phyloP scores from a whole-genome alignment of 2,329 filamentous ascomycete species.

The Leptographium galeiforme region DNA sequence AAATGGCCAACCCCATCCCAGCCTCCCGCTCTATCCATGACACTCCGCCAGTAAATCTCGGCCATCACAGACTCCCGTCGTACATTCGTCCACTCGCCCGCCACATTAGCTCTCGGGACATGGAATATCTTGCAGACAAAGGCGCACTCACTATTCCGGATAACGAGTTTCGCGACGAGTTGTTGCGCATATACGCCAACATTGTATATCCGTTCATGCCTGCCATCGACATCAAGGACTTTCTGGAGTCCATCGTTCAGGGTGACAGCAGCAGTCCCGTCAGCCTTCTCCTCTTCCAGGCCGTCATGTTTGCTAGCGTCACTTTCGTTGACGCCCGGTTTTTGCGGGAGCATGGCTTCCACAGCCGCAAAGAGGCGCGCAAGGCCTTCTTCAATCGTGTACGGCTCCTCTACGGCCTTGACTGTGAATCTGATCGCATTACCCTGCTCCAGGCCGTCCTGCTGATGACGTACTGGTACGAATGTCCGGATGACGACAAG shows the following conservation, averaged over 20 bases:
- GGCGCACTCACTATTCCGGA: slow-evolving; percentile 49
- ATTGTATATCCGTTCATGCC: slow-evolving; percentile 57
- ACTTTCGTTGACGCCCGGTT: slow-evolving; percentile 50
- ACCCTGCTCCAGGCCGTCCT: slow-evolving; percentile 51
- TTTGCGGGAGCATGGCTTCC: slow-evolving; percentile 45
- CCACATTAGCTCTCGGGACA: slow-evolving; percentile 23
- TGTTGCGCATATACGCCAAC: slow-evolving; percentile 24
- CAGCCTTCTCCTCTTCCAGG: slow-evolving; percentile 42
- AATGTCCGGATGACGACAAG: slow-evolving; percentile 56
- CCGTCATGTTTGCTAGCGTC: slow-evolving; percentile 31
- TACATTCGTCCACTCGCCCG: neutral
- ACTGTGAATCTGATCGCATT: slow-evolving; percentile 55
- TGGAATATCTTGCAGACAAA: slow-evolving; percentile 49
- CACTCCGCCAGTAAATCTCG: neutral
- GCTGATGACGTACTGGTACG: slow-evolving; percentile 58
- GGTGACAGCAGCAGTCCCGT: slow-evolving; percentile 41
- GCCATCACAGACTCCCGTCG: neutral
- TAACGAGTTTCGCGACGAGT: slow-evolving; percentile 41
- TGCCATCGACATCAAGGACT: slow-evolving; percentile 35
- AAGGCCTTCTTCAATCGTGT: slow-evolving; percentile 40
- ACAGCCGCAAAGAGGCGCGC: slow-evolving; percentile 43
- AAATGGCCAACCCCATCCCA: neutral
- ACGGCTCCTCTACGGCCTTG: slow-evolving; percentile 54
- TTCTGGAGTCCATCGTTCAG: slow-evolving; percentile 15
- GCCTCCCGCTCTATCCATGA: neutral